These are phyloP conservation scores for Asterochloris erici DNA, from an alignment of 139 green algal species.

Conservation along the genomic window DNA sequence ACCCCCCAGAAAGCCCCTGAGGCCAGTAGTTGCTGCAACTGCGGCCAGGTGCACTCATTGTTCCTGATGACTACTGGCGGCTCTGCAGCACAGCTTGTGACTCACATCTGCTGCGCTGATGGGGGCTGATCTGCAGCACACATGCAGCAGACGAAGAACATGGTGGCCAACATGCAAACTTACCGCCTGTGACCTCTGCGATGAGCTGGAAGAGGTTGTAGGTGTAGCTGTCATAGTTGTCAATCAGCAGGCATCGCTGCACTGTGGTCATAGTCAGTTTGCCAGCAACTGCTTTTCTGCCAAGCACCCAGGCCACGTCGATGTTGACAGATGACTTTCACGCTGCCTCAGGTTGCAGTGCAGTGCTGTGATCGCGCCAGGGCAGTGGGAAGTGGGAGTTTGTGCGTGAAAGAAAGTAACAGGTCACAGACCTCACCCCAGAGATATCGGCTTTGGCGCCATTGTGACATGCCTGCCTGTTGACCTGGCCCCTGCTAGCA, in stretches of 20 bases:
- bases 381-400: too few relatives aligned
- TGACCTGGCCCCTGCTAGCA: too few relatives aligned
- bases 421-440: too few relatives aligned
- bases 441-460: too few relatives aligned
- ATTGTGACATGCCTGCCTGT: too few relatives aligned
- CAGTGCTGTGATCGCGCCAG: too few relatives aligned
- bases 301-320: too few relatives aligned
- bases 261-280: too few relatives aligned
- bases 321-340: too few relatives aligned
- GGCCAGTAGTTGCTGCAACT: constrained; percentile 48
- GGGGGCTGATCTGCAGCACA: not conserved
- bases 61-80: constrained; percentile 80
- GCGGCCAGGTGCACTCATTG: constrained; percentile 56
- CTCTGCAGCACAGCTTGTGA: constrained; percentile 31
- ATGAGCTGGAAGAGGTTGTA: constrained; percentile 97
- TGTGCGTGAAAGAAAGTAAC: too few relatives aligned
- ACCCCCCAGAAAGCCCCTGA: constrained; percentile 64
- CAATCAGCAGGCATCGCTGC: constrained; percentile 71
- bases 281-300: too few relatives aligned
- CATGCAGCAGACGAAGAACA: not conserved
- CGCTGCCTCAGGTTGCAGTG: too few relatives aligned
- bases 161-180: not conserved
- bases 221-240: constrained; percentile 99
- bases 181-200: constrained; percentile 82
- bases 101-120: not conserved